Evolutionary conservation across 257 asterid genomes (phyloP).

Genomic region (Salvia miltiorrhiza): DNA sequence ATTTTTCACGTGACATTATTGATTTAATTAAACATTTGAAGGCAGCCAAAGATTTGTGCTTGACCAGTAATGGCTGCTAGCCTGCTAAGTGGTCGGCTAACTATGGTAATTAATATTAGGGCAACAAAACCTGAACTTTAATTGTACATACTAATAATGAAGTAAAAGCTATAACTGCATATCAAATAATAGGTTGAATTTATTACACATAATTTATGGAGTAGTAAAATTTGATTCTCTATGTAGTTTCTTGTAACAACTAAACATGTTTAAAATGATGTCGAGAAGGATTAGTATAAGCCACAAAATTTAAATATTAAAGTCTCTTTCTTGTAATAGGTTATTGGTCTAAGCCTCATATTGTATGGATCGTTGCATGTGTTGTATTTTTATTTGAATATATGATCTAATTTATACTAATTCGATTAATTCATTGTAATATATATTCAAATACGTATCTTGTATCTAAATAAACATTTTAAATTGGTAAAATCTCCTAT

Average conservation of each 20-base stretch:
- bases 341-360: no score
- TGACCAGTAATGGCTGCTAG: not conserved
- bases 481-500: not conserved
- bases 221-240: not conserved
- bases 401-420: no score
- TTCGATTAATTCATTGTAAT: no score
- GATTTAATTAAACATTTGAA: not conserved
- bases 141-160: not conserved
- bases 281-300: no score
- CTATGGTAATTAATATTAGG: not conserved
- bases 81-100: conserved; percentile 13
- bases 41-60: conserved; percentile 10
- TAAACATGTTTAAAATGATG: no score
- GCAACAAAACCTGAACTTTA: not conserved
- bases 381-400: no score
- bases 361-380: no score
- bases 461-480: no score
- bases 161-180: not conserved
- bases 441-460: no score
- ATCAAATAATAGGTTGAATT: not conserved
- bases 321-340: no score
- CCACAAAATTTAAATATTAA: no score
- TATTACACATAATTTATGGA: not conserved
- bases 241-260: not conserved
- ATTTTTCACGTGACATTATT: not conserved